Base-by-base conservation (phyloP, 2,329 filamentous ascomycete genomes). In the Aureobasidium musti region DNA sequence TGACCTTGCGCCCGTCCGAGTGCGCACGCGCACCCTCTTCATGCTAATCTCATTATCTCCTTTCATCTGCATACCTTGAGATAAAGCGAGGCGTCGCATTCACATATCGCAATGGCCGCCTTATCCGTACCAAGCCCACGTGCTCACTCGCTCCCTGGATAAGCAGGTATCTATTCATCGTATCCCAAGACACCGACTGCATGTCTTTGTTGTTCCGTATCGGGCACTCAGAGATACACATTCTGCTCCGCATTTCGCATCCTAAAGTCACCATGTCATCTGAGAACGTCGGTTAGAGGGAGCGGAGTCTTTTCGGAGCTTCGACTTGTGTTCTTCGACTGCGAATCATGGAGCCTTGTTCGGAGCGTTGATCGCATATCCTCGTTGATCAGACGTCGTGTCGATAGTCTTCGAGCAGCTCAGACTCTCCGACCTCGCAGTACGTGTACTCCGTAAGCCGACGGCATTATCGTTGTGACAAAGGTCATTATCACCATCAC, bases 11-110 rank as follows among this genome's bases (percentile, higher is more conserved):
- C 26, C 23, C 23, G 39, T 14, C 23, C 21, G 4, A 2, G 41
- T 26, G 53, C 23, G 53, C 53, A 56, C 53, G 53, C 53, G 39
- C 41, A 14, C 26, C 13, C 28, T 50, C 11, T 35, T 28, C 53
- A 7, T 57, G 21, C 53, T 35, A 56, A 56, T 41, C 33, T 56
- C 53, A 49, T 14, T 2, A 6, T 37, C 57, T 41, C 57, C 57
- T 61, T 61, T 61, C 57, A 47, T 49, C 57, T 61, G 41, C 57
- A 61, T 61, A 37, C 19, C 57, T 61, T 8, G 30, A 61, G 57
- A 61, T 37, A 49, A 49, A 49, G 41, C 57, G 28, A 49, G 57
- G 43, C 30, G 57, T 47, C 41, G 41, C 28, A 47, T 33, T 21
- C 37, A 35, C 28, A 61, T 49, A 61, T 47, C 43, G n/a, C 43